A percentile compares a stretch with the other conserved stretches of the same genome.
Conservation (phyloP, 2,329 filamentous ascomycete genomes). For the Aspergillus proliferans region DNA sequence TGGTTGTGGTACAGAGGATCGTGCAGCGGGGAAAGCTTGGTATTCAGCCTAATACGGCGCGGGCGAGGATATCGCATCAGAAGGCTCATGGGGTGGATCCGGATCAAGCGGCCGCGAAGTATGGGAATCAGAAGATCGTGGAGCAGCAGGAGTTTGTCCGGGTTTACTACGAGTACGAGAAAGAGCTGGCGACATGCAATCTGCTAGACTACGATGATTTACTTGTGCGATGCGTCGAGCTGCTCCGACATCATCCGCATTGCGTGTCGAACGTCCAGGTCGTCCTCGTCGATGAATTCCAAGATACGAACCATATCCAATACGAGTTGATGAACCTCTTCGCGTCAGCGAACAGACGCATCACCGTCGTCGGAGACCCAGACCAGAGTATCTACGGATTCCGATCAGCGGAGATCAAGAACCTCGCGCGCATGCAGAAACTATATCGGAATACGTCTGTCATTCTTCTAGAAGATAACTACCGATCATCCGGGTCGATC, state of each 20-base stretch:
- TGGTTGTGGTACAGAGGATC: conserved; percentile 50
- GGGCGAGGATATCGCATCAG: conserved; percentile 63
- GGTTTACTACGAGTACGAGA: conserved; percentile 70
- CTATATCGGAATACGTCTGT: conserved; percentile 74
- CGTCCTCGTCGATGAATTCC: conserved; percentile 93
- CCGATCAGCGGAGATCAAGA: conserved; percentile 85
- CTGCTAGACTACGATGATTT: conserved; percentile 93
- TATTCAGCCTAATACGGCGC: conserved; percentile 65
- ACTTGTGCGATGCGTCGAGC: conserved; percentile 71
- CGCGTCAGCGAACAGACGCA: conserved; percentile 63
- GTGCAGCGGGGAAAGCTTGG: conserved; percentile 65
- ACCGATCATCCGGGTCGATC: conserved; percentile 83
- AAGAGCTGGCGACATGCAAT: conserved; percentile 66
- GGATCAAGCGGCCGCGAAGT: conserved; percentile 36
- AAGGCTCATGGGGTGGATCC: conserved; percentile 52
- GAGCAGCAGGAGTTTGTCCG: conserved; percentile 61
- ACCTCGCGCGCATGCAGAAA: conserved; percentile 69
- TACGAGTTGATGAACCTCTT: conserved; percentile 91
- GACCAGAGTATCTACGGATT: conserved; percentile 98
- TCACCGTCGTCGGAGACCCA: conserved; percentile 92
- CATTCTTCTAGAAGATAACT: conserved; percentile 86
- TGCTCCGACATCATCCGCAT: conserved; percentile 65
- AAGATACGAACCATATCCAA: conserved; percentile 92
- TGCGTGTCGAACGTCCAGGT: conserved; percentile 87
- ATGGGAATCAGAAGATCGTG: conserved; percentile 34